These are phyloP conservation scores for Candida maltosa DNA, from an alignment of 805 yeast genomes.

Conservation along the genomic window DNA sequence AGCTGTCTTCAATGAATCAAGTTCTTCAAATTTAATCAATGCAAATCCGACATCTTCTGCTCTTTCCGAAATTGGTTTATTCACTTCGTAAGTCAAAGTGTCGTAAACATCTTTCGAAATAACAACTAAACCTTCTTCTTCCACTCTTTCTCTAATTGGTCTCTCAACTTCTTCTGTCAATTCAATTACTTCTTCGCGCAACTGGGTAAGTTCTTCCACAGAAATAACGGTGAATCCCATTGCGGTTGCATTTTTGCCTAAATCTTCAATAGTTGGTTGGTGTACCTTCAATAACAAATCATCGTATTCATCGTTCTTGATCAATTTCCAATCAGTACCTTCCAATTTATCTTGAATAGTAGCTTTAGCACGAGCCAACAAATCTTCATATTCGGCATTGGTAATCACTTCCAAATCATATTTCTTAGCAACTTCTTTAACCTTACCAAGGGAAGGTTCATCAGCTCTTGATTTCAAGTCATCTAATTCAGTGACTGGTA, in stretches of 20 bases:
- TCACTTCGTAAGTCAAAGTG: not conserved
- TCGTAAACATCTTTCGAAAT: conserved; percentile 16
- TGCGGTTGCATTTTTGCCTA: conserved; percentile 20
- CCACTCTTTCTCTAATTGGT: conserved; percentile 16
- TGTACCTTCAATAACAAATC: conserved; percentile 26
- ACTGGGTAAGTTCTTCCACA: conserved; percentile 18
- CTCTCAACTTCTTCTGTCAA: conserved; percentile 11
- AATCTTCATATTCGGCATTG: conserved; percentile 15
- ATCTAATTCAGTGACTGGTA: conserved; percentile 12
- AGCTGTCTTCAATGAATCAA: conserved; percentile 9
- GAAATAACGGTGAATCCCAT: conserved; percentile 19
- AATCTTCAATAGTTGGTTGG: conserved; percentile 24
- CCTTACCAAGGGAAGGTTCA: conserved; percentile 13
- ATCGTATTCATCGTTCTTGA: conserved; percentile 23
- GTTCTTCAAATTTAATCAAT: conserved; percentile 12
- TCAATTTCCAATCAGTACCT: conserved; percentile 11
- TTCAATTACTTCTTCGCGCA: conserved; percentile 21
- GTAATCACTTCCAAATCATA: conserved; percentile 11
- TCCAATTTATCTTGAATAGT: conserved; percentile 12
- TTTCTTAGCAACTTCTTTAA: conserved; percentile 14
- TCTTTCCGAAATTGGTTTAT: conserved; percentile 5
- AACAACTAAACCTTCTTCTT: conserved; percentile 14
- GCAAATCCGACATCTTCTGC: conserved; percentile 8
- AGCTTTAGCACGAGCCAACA: conserved; percentile 15
- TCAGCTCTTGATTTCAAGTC: conserved; percentile 9